Evolutionary conservation across 306 rosid genomes (phyloP).

Genomic region (Arachis hypogaea): DNA sequence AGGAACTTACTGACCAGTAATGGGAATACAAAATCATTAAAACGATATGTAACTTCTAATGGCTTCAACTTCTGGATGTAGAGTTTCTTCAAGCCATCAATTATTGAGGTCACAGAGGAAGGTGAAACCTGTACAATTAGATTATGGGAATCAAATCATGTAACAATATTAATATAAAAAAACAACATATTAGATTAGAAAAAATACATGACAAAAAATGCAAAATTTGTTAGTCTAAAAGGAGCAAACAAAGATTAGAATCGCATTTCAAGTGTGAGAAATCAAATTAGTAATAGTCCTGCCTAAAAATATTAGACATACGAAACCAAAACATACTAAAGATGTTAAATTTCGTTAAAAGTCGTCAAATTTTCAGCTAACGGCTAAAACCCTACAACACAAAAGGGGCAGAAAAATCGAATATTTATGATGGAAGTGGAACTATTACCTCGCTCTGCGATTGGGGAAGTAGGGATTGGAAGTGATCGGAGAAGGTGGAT

Average conservation of each 20-base stretch:
- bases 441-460: slow-evolving; percentile 45
- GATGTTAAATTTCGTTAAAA: too few relatives aligned
- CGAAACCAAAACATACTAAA: too few relatives aligned
- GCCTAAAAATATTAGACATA: too few relatives aligned
- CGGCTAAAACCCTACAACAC: slow-evolving; percentile 50
- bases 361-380: neutral
- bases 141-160: slow-evolving; percentile 3
- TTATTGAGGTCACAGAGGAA: slow-evolving; percentile 82
- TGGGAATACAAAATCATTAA: slow-evolving; percentile 90
- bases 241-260: too few relatives aligned
- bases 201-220: too few relatives aligned
- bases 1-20: slow-evolving; percentile 57
- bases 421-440: neutral
- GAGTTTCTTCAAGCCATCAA: slow-evolving; percentile 84
- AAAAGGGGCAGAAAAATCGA: neutral
- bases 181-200: too few relatives aligned
- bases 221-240: too few relatives aligned
- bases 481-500: slow-evolving; percentile 44
- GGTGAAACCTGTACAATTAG: slow-evolving; percentile 58
- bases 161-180: too few relatives aligned
- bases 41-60: slow-evolving; percentile 75
- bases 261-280: too few relatives aligned
- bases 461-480: slow-evolving; percentile 44
- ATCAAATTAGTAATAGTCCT: too few relatives aligned
- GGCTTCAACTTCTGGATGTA: slow-evolving; percentile 90